phyloP scores from a whole-genome alignment of 1,284 basidiomycete species.

The Omphalotus olearius region DNA sequence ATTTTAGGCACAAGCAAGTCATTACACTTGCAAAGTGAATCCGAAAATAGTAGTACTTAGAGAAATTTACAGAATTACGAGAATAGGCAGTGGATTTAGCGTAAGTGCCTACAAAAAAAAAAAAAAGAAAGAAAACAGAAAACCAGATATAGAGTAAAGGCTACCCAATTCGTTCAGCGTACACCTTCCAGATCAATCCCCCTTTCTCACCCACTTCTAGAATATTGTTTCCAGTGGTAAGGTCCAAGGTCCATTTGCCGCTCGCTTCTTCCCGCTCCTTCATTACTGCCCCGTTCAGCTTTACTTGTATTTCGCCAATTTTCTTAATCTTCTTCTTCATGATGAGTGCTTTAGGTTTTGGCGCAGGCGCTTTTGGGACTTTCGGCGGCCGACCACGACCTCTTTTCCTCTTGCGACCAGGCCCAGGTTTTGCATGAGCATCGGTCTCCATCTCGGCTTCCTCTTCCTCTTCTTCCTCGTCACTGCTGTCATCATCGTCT shows the following conservation, averaged over 20 bases:
- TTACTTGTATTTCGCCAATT: constrained; percentile 45
- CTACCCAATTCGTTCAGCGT: constrained; percentile 41
- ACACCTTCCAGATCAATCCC: constrained; percentile 62
- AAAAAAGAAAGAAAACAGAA: background rate
- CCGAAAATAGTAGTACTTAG: too few relatives aligned
- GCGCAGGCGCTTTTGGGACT: constrained; percentile 29
- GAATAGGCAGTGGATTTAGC: background rate
- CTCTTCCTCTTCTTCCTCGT: constrained; percentile 42
- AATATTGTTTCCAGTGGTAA: constrained; percentile 49
- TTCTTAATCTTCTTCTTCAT: constrained; percentile 35
- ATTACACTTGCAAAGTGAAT: background rate
- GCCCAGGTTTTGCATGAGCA: constrained; percentile 27
- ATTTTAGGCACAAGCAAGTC: background rate
- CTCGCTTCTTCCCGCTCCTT: constrained; percentile 36
- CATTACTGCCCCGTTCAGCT: constrained; percentile 44
- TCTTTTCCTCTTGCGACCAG: constrained; percentile 35
- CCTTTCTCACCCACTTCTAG: constrained; percentile 69
- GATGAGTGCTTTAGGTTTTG: constrained; percentile 27
- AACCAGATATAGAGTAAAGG: background rate
- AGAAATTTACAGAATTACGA: too few relatives aligned
- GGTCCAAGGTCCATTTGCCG: constrained; percentile 50
- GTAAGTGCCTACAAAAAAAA: background rate
- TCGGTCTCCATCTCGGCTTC: constrained; percentile 34
- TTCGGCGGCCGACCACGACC: constrained; percentile 27
- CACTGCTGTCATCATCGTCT: constrained; percentile 45